phyloP scores from a whole-genome alignment of 257 asterid genomes.

The Paulownia fortunei region DNA sequence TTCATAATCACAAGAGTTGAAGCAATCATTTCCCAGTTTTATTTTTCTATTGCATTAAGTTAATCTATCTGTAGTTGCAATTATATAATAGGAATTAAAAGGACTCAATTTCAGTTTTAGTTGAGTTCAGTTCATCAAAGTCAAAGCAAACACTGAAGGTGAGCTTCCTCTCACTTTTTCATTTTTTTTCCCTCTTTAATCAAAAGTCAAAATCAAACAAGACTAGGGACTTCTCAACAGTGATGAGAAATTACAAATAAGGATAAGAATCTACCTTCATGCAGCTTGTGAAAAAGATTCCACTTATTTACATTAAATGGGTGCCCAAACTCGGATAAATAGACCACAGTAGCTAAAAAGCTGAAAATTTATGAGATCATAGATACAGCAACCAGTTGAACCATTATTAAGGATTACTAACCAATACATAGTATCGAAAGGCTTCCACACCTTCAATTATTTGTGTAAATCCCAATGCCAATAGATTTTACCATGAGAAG shows the following conservation, averaged over 20 bases:
- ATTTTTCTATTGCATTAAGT: background rate
- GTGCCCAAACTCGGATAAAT: background rate
- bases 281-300: background rate
- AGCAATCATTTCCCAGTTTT: background rate
- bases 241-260: background rate
- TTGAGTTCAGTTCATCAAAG: background rate
- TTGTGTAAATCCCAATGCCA: background rate
- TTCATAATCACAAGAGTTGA: background rate
- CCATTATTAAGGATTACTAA: background rate
- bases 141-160: background rate
- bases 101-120: background rate
- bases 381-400: background rate
- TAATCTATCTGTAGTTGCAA: background rate
- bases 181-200: background rate
- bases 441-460: background rate
- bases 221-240: background rate
- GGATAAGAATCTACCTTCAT: background rate
- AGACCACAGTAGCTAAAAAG: background rate
- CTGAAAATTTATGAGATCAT: background rate
- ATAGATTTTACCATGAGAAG: slow-evolving; percentile 10
- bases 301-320: background rate
- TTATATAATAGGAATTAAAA: background rate
- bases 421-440: background rate
- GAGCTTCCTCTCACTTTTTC: background rate
- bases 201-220: slow-evolving; percentile 10